These are phyloP conservation scores for Alternaria sp. DNA, from an alignment of 2,329 filamentous ascomycete species.

Conservation along the genomic window DNA sequence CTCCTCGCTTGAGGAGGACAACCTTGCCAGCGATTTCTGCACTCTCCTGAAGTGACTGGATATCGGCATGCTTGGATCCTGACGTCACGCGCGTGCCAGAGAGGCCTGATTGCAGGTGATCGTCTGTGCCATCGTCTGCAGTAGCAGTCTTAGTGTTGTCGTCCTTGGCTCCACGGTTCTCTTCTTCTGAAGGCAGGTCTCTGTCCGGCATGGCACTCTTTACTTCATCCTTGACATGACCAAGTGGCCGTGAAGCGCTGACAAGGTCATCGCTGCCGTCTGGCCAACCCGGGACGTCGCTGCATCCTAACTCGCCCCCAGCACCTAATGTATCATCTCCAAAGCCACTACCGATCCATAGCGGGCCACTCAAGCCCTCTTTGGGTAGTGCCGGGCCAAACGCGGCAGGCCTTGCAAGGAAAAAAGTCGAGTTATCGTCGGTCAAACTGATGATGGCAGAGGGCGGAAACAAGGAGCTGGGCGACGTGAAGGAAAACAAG, in stretches of 20 bases:
- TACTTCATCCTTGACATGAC: neutral
- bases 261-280: conserved; percentile 54
- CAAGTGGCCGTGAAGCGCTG: conserved; percentile 12
- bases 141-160: conserved; percentile 17
- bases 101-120: conserved; percentile 70
- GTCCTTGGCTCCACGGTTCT: neutral
- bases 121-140: conserved; percentile 80
- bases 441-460: conserved; percentile 96
- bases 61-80: conserved; percentile 74
- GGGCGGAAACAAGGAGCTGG: conserved; percentile 90
- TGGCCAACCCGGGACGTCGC: conserved; percentile 90
- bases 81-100: conserved; percentile 35
- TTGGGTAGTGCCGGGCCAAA: conserved; percentile 84
- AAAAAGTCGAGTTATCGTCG: conserved; percentile 98
- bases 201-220: neutral
- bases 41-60: conserved; percentile 88
- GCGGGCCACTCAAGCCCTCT: conserved; percentile 82
- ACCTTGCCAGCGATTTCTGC: conserved; percentile 95
- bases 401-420: conserved; percentile 89
- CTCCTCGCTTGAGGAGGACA: conserved; percentile 88
- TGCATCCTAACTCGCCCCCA: conserved; percentile 91
- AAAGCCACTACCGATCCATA: conserved; percentile 95
- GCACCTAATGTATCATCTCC: conserved; percentile 75
- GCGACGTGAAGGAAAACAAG: conserved; percentile 61
- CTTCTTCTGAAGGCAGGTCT: conserved; percentile 7